Base-by-base conservation (phyloP, 805 yeast genomes). In the Cyberlindnera galapagoensis region DNA sequence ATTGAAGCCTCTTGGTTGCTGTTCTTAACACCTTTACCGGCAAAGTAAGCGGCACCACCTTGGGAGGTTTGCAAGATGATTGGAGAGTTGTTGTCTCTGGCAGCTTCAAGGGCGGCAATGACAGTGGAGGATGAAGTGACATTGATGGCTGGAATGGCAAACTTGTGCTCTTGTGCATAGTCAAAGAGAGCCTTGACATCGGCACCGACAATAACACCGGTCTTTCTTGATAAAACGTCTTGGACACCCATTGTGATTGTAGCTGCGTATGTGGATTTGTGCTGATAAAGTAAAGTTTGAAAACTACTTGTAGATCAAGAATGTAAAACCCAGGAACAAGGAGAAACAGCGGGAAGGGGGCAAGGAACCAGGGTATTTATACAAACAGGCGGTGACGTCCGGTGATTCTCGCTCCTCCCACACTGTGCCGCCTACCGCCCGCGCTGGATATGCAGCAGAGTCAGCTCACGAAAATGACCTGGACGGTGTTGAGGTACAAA, bases 11-110 rank as follows among this genome's bases (percentile, higher is more conserved):
- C 69, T 72, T 92, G 97, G 73, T 85, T 80, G 56, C 72, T 73
- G 83, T 92, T 92, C 63, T 75, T 73, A 52, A 92, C 87, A 71
- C 97, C 98, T 79, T 92, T 92, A 71, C 98, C 98, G 47, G 98
- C 98, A 63, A 92, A 92, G 85, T 78, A 92, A 46, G 97, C 97
- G 51, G 98, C 95, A 74, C 98, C 98, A 72, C 98, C 98, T 67
- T 92, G 87, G 42, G 97, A 90, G 52, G 90, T 78, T 71, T 92
- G 98, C 60, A 92, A 70, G 62, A 92, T 85, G 68, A 92, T 87
- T 70, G 98, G 98, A 43, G 95, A 76, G 51, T 81, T 75, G 69
- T 70, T 74, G 67, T 92, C 97, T 66, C 94, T 85, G 42, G 97
- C 96, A 46, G 97, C 96, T 67, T 92, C 95, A 56, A 92, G 72